Conservation (phyloP, 129 eudicot species). For the Scalesia atractyloides region DNA sequence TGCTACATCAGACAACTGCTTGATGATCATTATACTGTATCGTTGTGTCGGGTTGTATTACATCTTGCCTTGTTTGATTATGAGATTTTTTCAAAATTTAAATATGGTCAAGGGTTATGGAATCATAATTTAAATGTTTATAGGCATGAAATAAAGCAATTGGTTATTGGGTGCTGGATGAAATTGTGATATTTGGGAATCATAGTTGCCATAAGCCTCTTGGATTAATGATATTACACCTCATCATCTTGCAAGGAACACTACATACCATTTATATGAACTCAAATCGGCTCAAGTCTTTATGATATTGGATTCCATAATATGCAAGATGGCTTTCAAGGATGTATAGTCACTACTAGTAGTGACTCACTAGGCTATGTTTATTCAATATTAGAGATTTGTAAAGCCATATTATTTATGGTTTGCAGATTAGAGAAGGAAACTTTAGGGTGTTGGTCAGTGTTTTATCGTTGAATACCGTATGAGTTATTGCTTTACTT, state of each 20-base stretch:
- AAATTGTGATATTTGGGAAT: conserved; percentile 97
- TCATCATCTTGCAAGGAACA: conserved; percentile 70
- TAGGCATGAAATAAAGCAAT: conserved; percentile 66
- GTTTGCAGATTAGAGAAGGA: conserved; percentile 85
- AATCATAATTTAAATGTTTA: background rate
- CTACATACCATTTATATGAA: background rate
- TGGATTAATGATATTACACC: conserved; percentile 91
- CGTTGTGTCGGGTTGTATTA: background rate
- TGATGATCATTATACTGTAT: no score
- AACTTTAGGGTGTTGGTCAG: conserved; percentile 88
- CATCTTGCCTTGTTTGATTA: conserved; percentile 10
- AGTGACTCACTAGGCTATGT: background rate
- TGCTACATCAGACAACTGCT: no score
- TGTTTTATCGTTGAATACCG: conserved; percentile 88
- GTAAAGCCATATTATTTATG: conserved; percentile 9
- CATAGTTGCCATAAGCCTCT: conserved; percentile 75
- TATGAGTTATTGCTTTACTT: conserved; percentile 38
- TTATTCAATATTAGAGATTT: background rate
- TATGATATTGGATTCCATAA: background rate
- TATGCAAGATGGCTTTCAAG: conserved; percentile 86
- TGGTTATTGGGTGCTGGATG: conserved; percentile 98
- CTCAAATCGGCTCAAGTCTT: background rate
- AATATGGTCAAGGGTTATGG: background rate
- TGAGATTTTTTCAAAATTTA: conserved; percentile 1
- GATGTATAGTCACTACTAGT: conserved; percentile 99